Percentiles rank a stretch among this genome's conserved stretches.
phyloP scores from a whole-genome alignment of 352 stramenopile genomes.

The Phytophthora sansomeana region DNA sequence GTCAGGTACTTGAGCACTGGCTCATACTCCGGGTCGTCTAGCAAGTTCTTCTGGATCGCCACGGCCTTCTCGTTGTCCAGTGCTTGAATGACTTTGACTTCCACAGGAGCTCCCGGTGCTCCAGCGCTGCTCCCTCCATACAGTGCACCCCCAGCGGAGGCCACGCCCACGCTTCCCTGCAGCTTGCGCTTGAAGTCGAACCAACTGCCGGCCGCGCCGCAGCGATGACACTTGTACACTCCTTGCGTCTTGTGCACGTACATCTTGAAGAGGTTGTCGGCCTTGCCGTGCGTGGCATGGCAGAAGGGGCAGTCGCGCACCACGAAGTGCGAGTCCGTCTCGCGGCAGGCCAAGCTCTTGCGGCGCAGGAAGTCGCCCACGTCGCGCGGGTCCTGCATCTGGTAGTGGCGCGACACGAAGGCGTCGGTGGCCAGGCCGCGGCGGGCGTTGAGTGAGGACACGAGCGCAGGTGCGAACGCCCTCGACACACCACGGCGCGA shows the following conservation, averaged over 20 bases:
- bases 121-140: conserved; percentile 34
- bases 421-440: conserved; percentile 44
- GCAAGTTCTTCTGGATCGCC: conserved; percentile 84
- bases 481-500: conserved; percentile 3
- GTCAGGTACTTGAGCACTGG: conserved; percentile 80
- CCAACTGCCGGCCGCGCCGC: conserved; percentile 85
- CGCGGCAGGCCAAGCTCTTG: conserved; percentile 68
- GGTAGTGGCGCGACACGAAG: conserved; percentile 87
- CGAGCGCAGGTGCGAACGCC: conserved; percentile 1
- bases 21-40: conserved; percentile 69
- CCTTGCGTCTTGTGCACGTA: conserved; percentile 90
- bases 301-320: conserved; percentile 91
- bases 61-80: conserved; percentile 88
- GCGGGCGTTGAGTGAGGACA: background rate
- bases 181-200: conserved; percentile 91
- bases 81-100: conserved; percentile 77
- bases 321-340: conserved; percentile 83
- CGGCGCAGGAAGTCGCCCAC: conserved; percentile 77
- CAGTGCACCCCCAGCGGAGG: conserved; percentile 48
- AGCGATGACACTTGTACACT: conserved; percentile 93
- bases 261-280: conserved; percentile 92
- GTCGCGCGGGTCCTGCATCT: conserved; percentile 69
- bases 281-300: conserved; percentile 78
- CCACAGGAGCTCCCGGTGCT: conserved; percentile 9
- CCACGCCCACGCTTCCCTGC: conserved; percentile 61